These are phyloP conservation scores for Pythium apleroticum DNA, from an alignment of 352 stramenopile species.

Conservation along the genomic window DNA sequence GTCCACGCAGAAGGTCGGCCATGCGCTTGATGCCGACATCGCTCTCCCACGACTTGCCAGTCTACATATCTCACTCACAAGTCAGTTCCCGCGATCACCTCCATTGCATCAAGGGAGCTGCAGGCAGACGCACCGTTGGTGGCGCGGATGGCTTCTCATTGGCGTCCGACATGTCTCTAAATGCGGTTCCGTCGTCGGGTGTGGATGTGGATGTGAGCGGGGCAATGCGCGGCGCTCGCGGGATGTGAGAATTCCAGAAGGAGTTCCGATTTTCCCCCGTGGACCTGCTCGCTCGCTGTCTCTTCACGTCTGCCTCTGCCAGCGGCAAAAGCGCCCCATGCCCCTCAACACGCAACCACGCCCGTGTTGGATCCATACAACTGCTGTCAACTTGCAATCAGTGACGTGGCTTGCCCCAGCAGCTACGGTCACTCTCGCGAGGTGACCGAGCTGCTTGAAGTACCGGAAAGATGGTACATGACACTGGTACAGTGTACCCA, in stretches of 20 bases:
- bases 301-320: constrained; percentile 18
- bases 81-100: neutral
- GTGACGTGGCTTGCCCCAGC: constrained; percentile 25
- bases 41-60: constrained; percentile 60
- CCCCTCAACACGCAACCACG: constrained; percentile 17
- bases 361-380: neutral
- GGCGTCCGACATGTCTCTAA: constrained; percentile 1
- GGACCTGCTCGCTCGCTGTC: constrained; percentile 9
- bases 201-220: constrained; percentile 5
- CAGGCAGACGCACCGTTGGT: neutral
- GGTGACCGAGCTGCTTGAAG: neutral
- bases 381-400: constrained; percentile 19
- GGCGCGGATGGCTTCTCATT: neutral
- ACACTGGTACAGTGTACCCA: constrained; percentile 20
- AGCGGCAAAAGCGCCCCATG: neutral
- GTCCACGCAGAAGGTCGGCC: constrained; percentile 78
- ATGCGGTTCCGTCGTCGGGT: neutral
- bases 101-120: neutral
- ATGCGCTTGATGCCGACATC: constrained; percentile 79
- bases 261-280: constrained; percentile 5
- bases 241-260: constrained; percentile 15
- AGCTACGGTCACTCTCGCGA: constrained; percentile 9
- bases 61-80: neutral
- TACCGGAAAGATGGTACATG: constrained; percentile 2
- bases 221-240: neutral